phyloP scores from a whole-genome alignment of 148 eudicot genomes.

The Heliamphora exappendiculata region DNA sequence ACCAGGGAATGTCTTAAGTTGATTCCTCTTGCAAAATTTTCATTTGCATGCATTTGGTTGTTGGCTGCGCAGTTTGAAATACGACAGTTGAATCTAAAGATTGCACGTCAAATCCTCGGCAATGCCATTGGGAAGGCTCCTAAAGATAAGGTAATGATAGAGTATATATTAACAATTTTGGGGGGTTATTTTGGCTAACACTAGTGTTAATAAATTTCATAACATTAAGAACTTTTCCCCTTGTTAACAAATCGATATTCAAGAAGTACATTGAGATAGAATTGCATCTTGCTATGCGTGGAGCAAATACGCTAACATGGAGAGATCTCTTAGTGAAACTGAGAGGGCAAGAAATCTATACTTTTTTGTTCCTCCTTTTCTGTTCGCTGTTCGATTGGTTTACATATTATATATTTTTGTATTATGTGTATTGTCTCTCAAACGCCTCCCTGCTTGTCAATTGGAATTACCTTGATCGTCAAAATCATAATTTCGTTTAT shows the following conservation, averaged over 20 bases:
- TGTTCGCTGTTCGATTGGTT: too few relatives aligned
- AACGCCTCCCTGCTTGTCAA: too few relatives aligned
- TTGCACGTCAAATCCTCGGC: conserved; percentile 72
- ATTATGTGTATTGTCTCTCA: too few relatives aligned
- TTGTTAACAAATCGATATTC: conserved; percentile 47
- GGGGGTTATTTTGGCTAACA: neutral
- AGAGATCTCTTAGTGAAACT: conserved; percentile 76
- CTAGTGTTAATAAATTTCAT: neutral
- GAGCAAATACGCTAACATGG: conserved; percentile 86
- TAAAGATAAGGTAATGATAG: conserved; percentile 71
- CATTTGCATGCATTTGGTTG: conserved; percentile 92
- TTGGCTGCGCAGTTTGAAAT: conserved; percentile 94
- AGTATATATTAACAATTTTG: neutral
- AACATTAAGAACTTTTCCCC: neutral
- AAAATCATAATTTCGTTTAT: too few relatives aligned
- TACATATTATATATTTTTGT: too few relatives aligned
- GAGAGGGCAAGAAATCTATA: conserved; percentile 86
- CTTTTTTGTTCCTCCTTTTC: too few relatives aligned
- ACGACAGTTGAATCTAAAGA: conserved; percentile 63
- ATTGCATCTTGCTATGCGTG: conserved; percentile 84
- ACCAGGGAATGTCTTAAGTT: conserved; percentile 50
- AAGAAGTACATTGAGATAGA: conserved; percentile 94
- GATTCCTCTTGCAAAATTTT: conserved; percentile 67
- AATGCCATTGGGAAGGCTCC: conserved; percentile 95
- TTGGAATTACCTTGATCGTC: too few relatives aligned